A percentile compares a stretch with the other conserved stretches of the same genome.
Evolutionary conservation across 345 rosid genomes (phyloP).

Genomic region (Clarkia xantiana): DNA sequence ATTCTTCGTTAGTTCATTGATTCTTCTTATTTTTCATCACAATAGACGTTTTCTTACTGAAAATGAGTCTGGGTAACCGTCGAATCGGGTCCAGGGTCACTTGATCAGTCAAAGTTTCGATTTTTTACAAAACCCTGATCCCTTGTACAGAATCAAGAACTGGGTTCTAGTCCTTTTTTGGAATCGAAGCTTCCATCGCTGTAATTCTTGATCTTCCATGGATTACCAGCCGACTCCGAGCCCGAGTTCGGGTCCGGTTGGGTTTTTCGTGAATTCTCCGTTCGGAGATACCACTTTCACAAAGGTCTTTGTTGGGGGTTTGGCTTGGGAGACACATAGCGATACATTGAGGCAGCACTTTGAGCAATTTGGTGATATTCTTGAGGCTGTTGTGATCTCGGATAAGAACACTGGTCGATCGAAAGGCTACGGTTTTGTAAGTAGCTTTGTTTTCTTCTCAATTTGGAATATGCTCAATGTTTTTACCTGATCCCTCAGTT

Average conservation of each 20-base stretch:
- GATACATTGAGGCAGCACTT: constrained; percentile 86
- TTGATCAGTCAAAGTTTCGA: constrained; percentile 5
- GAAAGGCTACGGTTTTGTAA: constrained; percentile 98
- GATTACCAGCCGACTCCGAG: constrained; percentile 51
- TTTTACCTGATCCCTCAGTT: no score
- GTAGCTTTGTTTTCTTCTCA: constrained; percentile 17
- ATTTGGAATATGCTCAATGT: no score
- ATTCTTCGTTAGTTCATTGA: background rate
- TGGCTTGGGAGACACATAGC: constrained; percentile 91
- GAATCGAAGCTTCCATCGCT: background rate
- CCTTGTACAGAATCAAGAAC: constrained; percentile 2
- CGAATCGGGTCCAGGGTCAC: constrained; percentile 3
- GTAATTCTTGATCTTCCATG: constrained; percentile 15
- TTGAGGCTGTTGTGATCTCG: constrained; percentile 87
- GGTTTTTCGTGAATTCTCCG: constrained; percentile 56
- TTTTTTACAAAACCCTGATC: background rate
- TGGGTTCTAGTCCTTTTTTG: background rate
- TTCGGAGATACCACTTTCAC: constrained; percentile 89
- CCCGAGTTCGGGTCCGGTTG: constrained; percentile 34
- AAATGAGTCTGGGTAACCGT: constrained; percentile 3
- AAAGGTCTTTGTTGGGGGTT: constrained; percentile 86
- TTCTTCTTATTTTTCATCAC: background rate
- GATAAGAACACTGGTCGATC: constrained; percentile 96
- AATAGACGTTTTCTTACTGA: background rate
- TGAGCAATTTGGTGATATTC: constrained; percentile 79